phyloP scores from a whole-genome alignment of 2,329 filamentous ascomycete species.

The Volutella citrinella region DNA sequence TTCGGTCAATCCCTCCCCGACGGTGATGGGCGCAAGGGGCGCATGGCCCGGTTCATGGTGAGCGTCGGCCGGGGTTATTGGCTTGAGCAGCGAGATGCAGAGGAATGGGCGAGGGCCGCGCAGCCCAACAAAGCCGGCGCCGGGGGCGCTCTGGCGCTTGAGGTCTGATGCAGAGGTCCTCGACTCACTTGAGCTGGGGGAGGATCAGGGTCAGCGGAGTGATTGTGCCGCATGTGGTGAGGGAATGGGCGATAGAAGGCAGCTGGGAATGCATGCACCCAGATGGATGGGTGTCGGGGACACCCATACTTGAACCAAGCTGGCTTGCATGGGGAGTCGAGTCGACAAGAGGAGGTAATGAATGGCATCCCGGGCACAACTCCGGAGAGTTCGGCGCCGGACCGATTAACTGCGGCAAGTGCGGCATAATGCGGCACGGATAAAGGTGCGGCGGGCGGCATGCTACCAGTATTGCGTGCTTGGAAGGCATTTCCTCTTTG shows the following conservation, averaged over 20 bases:
- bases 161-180: conserved; percentile 30
- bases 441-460: too few species aligned
- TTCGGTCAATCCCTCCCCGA: conserved; percentile 70
- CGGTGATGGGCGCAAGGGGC: conserved; percentile 76
- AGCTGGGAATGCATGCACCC: too few species aligned
- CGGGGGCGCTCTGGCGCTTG: conserved; percentile 33
- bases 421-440: conserved; percentile 10
- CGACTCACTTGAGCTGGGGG: too few species aligned
- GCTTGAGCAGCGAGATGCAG: conserved; percentile 66
- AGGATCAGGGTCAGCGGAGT: too few species aligned
- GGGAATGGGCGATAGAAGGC: too few species aligned
- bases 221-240: too few species aligned
- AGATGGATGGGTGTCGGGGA: too few species aligned
- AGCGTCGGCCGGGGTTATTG: conserved; percentile 74
- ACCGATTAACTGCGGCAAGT: conserved; percentile 9
- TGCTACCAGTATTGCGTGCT: too few species aligned
- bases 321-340: too few species aligned
- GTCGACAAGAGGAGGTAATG: too few species aligned
- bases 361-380: conserved; percentile 1
- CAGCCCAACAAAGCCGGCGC: conserved; percentile 54
- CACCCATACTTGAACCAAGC: too few species aligned
- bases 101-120: conserved; percentile 66
- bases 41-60: conserved; percentile 76
- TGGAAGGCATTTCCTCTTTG: too few species aligned
- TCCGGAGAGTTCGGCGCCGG: conserved; percentile 5